Percentiles rank a stretch among this genome's conserved stretches.
Conservation (phyloP, 2,329 filamentous ascomycete species). For the Colletotrichum destructivum region DNA sequence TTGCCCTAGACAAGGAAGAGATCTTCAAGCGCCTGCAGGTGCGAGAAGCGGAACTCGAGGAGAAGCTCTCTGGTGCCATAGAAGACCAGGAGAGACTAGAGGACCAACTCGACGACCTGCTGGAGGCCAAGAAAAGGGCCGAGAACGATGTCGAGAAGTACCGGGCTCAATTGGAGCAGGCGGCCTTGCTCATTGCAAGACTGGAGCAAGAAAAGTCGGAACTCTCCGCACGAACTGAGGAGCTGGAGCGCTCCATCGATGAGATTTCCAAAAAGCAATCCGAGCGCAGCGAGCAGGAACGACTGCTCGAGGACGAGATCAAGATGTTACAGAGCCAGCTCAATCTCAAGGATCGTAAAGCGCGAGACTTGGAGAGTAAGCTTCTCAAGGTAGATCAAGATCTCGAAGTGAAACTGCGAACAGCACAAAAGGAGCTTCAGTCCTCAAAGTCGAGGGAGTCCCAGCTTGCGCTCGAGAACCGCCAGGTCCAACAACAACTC, state of each 20-base stretch:
- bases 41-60: constrained; percentile 91
- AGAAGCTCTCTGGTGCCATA: constrained; percentile 92
- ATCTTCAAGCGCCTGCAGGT: constrained; percentile 97
- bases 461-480: constrained; percentile 84
- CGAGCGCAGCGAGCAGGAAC: constrained; percentile 82
- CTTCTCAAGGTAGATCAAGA: constrained; percentile 90
- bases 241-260: constrained; percentile 79
- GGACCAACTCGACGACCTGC: constrained; percentile 90
- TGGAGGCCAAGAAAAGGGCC: constrained; percentile 89
- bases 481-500: constrained; percentile 86
- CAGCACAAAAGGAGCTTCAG: constrained; percentile 84
- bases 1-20: constrained; percentile 97
- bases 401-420: constrained; percentile 85
- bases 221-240: constrained; percentile 75
- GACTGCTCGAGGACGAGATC: constrained; percentile 84
- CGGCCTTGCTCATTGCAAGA: constrained; percentile 86
- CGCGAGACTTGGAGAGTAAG: constrained; percentile 88
- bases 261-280: constrained; percentile 80
- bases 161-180: constrained; percentile 89
- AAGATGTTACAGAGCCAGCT: constrained; percentile 94
- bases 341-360: constrained; percentile 88
- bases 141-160: constrained; percentile 88
- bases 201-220: constrained; percentile 90
- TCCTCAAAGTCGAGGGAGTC: constrained; percentile 81
- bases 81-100: constrained; percentile 96